A percentile compares a stretch with the other conserved stretches of the same genome.
These are phyloP conservation scores for Dimocarpus longan DNA, from an alignment of 345 rosid species.

Conservation along the genomic window DNA sequence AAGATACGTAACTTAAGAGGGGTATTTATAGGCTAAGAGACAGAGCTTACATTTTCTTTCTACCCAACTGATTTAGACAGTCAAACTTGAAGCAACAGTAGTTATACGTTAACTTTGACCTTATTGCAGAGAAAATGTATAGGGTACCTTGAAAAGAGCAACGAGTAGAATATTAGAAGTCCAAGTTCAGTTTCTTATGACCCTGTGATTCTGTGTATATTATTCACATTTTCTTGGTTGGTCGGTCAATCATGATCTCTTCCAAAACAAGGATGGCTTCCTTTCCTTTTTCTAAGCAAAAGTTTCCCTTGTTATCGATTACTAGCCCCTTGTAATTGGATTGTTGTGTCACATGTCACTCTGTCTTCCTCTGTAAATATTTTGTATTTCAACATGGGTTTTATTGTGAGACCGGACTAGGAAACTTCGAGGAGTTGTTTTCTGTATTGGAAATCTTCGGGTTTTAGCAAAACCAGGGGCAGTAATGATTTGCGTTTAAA, in stretches of 20 bases:
- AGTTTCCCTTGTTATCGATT: slow-evolving; percentile 20
- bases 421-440: slow-evolving; percentile 5
- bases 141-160: slow-evolving; percentile 10
- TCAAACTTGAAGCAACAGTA: slow-evolving; percentile 18
- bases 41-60: background rate
- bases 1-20: slow-evolving; percentile 14
- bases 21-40: slow-evolving; percentile 44
- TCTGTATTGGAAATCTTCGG: background rate
- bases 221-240: too few relatives aligned
- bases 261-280: slow-evolving; percentile 24
- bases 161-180: slow-evolving; percentile 22
- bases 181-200: slow-evolving; percentile 46
- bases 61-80: background rate
- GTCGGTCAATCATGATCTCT: slow-evolving; percentile 17
- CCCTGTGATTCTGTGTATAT: slow-evolving; percentile 37
- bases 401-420: background rate
- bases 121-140: background rate
- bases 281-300: slow-evolving; percentile 13
- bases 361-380: too few relatives aligned
- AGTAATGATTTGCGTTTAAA: slow-evolving; percentile 19
- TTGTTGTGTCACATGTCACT: too few relatives aligned
- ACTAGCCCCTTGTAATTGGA: slow-evolving; percentile 23
- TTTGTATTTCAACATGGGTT: background rate
- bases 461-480: slow-evolving; percentile 33
- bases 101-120: slow-evolving; percentile 17